Conservation (phyloP, 495 filamentous ascomycete species). For the Xylaria curta region DNA sequence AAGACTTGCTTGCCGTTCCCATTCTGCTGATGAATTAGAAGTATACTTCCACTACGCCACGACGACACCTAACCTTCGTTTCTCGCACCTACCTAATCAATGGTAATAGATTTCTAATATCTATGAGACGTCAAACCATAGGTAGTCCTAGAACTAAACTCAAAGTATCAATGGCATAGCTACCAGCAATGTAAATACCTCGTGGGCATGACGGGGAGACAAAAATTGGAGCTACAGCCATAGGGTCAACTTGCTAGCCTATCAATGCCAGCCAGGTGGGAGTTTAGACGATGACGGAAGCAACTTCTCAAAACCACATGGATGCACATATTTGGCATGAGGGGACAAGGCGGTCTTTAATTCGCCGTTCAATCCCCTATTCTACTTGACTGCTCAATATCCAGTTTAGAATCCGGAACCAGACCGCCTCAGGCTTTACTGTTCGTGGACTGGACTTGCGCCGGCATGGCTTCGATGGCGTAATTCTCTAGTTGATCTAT, state of each 20-base stretch:
- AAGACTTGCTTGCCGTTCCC: not conserved
- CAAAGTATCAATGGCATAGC: not conserved
- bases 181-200: not conserved
- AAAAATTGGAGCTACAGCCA: not conserved
- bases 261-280: not conserved
- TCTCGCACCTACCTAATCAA: not conserved
- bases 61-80: not conserved
- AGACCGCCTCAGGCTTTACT: not conserved
- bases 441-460: not conserved
- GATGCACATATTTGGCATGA: not conserved
- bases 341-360: not conserved
- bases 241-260: not conserved
- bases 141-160: not conserved
- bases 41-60: not conserved
- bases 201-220: not conserved
- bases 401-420: not conserved
- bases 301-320: not conserved
- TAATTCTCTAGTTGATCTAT: too few species aligned
- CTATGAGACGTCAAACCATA: not conserved
- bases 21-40: not conserved
- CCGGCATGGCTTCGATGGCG: not conserved
- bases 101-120: not conserved
- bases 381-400: not conserved
- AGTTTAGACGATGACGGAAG: not conserved
- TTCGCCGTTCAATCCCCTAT: not conserved